phyloP scores from a whole-genome alignment of 441 rosid species.

The Monsonia emarginata region DNA sequence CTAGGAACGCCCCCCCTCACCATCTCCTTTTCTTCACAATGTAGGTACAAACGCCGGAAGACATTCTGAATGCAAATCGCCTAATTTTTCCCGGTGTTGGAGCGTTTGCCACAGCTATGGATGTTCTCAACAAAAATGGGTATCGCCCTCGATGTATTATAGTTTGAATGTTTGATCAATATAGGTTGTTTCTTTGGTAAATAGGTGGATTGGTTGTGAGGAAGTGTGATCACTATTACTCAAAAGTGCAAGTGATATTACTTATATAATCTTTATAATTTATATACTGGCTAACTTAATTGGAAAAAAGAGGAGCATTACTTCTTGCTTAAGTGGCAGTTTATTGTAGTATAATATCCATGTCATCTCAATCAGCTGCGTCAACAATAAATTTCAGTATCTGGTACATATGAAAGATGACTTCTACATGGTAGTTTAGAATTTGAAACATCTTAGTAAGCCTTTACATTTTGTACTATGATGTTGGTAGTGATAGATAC shows the following conservation, averaged over 20 bases:
- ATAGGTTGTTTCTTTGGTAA: not conserved
- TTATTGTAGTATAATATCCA: not conserved
- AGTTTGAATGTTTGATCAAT: not conserved
- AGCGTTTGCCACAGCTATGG: slow-evolving; percentile 89
- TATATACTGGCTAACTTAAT: no score
- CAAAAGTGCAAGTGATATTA: not conserved
- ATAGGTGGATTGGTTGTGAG: not conserved
- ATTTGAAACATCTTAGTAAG: not conserved
- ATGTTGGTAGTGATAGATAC: not conserved
- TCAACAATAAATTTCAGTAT: not conserved
- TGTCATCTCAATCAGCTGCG: not conserved
- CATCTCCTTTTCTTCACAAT: slow-evolving; percentile 10
- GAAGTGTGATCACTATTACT: not conserved
- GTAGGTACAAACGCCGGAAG: slow-evolving; percentile 72
- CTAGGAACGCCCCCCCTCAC: not conserved
- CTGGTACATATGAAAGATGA: not conserved
- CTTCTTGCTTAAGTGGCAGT: not conserved
- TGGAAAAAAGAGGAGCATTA: not conserved
- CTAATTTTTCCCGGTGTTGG: slow-evolving; percentile 93
- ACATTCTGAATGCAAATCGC: slow-evolving; percentile 63
- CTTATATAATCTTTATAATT: not conserved
- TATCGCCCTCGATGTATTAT: slow-evolving; percentile 12
- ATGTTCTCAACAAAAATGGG: slow-evolving; percentile 74
- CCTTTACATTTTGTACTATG: slow-evolving; percentile 1
- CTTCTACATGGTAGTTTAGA: not conserved